Percentiles rank a stretch among this genome's conserved stretches.
phyloP scores from a whole-genome alignment of 805 yeast species.

The Candida alai region DNA sequence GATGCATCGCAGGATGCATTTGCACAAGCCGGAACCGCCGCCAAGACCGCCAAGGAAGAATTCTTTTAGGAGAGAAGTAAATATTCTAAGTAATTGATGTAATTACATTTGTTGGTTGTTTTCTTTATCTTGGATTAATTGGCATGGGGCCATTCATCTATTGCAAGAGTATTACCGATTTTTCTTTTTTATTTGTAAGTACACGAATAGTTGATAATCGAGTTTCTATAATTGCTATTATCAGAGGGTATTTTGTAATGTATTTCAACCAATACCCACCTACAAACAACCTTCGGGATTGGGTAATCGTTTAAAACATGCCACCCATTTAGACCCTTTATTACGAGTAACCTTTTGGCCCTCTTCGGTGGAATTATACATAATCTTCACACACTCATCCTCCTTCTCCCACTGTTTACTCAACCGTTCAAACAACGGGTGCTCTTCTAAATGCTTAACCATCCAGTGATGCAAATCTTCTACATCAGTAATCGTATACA shows the following conservation, averaged over 20 bases:
- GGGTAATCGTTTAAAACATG: constrained; percentile 77
- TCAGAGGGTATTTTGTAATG: background rate
- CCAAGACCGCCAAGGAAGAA: no score
- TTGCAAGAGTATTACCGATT: no score
- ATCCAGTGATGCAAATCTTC: constrained; percentile 93
- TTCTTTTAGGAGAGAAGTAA: no score
- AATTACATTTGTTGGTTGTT: background rate
- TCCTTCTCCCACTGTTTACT: constrained; percentile 70
- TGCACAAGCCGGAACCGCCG: no score
- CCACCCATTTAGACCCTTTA: constrained; percentile 80
- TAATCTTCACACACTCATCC: constrained; percentile 80
- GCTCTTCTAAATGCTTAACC: constrained; percentile 86
- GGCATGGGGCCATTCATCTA: constrained; percentile 1
- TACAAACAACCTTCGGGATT: constrained; percentile 40
- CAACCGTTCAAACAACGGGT: constrained; percentile 85
- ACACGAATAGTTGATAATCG: background rate
- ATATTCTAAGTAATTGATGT: no score
- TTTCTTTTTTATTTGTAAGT: constrained; percentile 1
- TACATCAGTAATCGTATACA: constrained; percentile 96
- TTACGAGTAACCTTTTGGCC: constrained; percentile 95
- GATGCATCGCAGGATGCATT: no score
- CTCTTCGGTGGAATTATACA: constrained; percentile 94
- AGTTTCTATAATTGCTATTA: constrained; percentile 1
- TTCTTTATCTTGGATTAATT: background rate
- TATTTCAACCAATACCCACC: background rate